phyloP scores from a whole-genome alignment of 768 basidiomycete genomes.

The Phylloporus sp. region DNA sequence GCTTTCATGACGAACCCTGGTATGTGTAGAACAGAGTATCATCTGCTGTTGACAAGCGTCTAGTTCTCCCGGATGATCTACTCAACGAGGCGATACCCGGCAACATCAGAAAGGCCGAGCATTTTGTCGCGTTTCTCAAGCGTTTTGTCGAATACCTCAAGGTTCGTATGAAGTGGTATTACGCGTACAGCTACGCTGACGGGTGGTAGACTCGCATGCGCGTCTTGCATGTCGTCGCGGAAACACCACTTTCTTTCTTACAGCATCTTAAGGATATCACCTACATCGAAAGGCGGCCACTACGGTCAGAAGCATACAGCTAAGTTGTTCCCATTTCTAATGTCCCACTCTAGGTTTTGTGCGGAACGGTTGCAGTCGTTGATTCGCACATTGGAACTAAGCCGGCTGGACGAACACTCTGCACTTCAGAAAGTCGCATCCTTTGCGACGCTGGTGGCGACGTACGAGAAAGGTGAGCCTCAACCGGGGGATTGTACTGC shows the following conservation, averaged over 20 bases:
- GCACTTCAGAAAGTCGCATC: slow-evolving; percentile 92
- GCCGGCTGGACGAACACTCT: slow-evolving; percentile 84
- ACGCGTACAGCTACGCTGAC: slow-evolving; percentile 8
- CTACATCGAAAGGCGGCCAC: slow-evolving; percentile 90
- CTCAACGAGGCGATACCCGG: slow-evolving; percentile 94
- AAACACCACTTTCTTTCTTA: slow-evolving; percentile 93
- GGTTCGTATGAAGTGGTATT: slow-evolving; percentile 37
- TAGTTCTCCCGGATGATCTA: slow-evolving; percentile 91
- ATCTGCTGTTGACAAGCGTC: neutral
- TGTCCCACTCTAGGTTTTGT: slow-evolving; percentile 64
- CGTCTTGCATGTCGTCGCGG: slow-evolving; percentile 97
- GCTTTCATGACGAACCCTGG: slow-evolving; percentile 86
- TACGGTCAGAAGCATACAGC: slow-evolving; percentile 54
- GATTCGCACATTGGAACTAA: slow-evolving; percentile 87
- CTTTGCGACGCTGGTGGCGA: slow-evolving; percentile 95
- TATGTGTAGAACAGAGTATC: slow-evolving; percentile 29
- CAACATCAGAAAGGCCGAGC: slow-evolving; percentile 97
- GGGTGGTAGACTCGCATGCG: slow-evolving; percentile 88
- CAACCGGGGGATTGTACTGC: neutral
- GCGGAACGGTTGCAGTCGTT: slow-evolving; percentile 93
- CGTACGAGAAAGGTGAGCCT: slow-evolving; percentile 86
- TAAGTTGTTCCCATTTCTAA: neutral
- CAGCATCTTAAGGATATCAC: slow-evolving; percentile 99
- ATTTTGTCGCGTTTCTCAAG: slow-evolving; percentile 97
- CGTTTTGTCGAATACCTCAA: slow-evolving; percentile 98